These are phyloP conservation scores for Cladophialophora chaetospira DNA, from an alignment of 2,329 filamentous ascomycete species.

Conservation along the genomic window DNA sequence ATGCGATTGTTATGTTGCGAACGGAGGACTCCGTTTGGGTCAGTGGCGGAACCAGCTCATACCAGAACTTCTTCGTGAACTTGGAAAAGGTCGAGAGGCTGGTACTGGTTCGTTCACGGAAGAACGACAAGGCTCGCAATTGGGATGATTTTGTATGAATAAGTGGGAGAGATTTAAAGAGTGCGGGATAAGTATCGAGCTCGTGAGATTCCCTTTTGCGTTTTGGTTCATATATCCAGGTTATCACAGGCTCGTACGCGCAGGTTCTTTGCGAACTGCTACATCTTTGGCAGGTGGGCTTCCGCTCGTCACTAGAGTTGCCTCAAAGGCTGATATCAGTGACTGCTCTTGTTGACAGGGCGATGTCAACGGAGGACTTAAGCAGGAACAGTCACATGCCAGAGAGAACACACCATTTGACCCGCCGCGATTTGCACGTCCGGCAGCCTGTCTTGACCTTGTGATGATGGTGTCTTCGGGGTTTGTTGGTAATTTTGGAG, in stretches of 20 bases:
- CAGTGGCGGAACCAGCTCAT: not conserved
- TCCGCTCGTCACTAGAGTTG: constrained; percentile 45
- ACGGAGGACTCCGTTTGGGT: not conserved
- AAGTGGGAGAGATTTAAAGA: not conserved
- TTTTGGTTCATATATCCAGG: not conserved
- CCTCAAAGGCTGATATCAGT: constrained; percentile 28
- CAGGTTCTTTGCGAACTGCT: not conserved
- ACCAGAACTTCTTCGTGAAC: constrained; percentile 1
- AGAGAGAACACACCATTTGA: constrained; percentile 1
- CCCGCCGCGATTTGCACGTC: constrained; percentile 31
- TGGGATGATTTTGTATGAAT: not conserved
- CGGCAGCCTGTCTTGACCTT: constrained; percentile 37
- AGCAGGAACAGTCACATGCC: no score
- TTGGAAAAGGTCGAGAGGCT: constrained; percentile 7
- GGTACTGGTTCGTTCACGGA: constrained; percentile 4
- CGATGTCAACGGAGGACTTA: not conserved
- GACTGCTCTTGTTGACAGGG: not conserved
- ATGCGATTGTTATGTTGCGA: constrained; percentile 3
- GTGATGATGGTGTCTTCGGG: not conserved
- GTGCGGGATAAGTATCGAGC: not conserved
- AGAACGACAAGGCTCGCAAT: constrained; percentile 4
- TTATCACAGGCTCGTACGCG: not conserved
- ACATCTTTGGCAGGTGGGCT: constrained; percentile 41
- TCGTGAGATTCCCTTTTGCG: not conserved
- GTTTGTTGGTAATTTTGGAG: not conserved